A percentile compares a stretch with the other conserved stretches of the same genome.
Conservation (phyloP, 169 alveolate genomes). For the Plasmodium gallinaceum region DNA sequence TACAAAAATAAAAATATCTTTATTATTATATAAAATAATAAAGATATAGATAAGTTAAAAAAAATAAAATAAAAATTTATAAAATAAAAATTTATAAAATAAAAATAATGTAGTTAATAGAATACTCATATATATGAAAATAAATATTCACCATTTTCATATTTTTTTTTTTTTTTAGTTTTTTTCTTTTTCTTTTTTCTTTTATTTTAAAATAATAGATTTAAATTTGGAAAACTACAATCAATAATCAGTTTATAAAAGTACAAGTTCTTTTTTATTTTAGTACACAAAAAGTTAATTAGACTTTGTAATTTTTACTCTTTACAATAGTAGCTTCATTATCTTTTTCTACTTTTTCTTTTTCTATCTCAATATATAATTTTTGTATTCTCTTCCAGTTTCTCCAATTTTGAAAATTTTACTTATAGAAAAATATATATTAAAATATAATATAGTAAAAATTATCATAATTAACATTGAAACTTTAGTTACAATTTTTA, state of each 20-base stretch:
- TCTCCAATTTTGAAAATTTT: slow-evolving; percentile 53
- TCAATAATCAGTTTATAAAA: too few species aligned
- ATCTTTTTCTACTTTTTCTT: slow-evolving; percentile 4
- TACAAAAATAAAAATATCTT: too few species aligned
- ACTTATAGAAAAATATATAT: slow-evolving; percentile 24
- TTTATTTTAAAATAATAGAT: too few species aligned
- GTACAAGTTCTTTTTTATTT: too few species aligned
- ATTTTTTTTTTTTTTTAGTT: too few species aligned
- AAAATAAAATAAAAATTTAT: too few species aligned
- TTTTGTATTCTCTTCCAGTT: slow-evolving; percentile 72
- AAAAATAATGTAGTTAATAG: not conserved
- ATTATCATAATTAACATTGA: slow-evolving; percentile 2
- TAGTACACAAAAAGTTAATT: not conserved
- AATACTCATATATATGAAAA: not conserved
- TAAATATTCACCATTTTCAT: not conserved
- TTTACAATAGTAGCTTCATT: slow-evolving; percentile 1
- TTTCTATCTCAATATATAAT: slow-evolving; percentile 22
- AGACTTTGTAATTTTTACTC: not conserved
- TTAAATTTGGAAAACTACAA: too few species aligned
- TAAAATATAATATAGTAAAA: slow-evolving; percentile 3
- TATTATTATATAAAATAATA: too few species aligned
- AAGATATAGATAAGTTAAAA: too few species aligned
- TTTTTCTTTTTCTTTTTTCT: too few species aligned
- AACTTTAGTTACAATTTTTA: slow-evolving; percentile 7
- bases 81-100: too few species aligned